A percentile compares a stretch with the other conserved stretches of the same genome.
Evolutionary conservation across 176 grass and related monocot species (phyloP).

Genomic region (Avena sativa): DNA sequence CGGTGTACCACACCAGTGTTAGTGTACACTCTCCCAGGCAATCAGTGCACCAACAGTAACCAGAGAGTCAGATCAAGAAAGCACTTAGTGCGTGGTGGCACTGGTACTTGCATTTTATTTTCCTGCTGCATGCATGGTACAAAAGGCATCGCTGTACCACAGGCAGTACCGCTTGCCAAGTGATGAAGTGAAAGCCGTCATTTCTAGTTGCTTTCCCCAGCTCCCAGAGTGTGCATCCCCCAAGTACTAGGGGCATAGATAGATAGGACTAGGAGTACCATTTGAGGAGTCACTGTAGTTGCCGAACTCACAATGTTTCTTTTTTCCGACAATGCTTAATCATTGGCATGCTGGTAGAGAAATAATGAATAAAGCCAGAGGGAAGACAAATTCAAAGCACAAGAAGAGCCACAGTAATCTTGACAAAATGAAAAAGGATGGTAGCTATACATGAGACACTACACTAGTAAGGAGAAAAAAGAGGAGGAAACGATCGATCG

Average conservation of each 20-base stretch:
- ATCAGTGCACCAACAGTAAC: neutral
- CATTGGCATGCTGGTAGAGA: neutral
- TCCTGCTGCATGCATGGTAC: neutral
- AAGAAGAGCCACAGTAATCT: neutral
- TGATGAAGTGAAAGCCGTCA: slow-evolving; percentile 34
- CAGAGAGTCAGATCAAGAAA: neutral
- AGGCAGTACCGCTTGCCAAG: neutral
- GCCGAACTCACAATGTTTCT: neutral
- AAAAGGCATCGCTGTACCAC: neutral
- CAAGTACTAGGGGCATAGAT: neutral
- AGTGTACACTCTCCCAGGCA: neutral
- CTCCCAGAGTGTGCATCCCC: neutral
- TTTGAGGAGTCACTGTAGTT: neutral
- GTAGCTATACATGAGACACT: neutral
- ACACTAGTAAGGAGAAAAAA: neutral
- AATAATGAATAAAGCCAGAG: neutral
- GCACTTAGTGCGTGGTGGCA: neutral
- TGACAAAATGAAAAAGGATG: no score
- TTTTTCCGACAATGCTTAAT: neutral
- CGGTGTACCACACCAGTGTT: neutral
- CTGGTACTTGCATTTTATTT: neutral
- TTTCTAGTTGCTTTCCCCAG: slow-evolving; percentile 12
- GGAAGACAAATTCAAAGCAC: slow-evolving; percentile 39
- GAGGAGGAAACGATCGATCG: neutral
- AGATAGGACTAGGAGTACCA: neutral